Percentiles rank a stretch among this genome's conserved stretches.
Conservation (phyloP, 2,329 filamentous ascomycete genomes). For the Colletotrichum godetiae region DNA sequence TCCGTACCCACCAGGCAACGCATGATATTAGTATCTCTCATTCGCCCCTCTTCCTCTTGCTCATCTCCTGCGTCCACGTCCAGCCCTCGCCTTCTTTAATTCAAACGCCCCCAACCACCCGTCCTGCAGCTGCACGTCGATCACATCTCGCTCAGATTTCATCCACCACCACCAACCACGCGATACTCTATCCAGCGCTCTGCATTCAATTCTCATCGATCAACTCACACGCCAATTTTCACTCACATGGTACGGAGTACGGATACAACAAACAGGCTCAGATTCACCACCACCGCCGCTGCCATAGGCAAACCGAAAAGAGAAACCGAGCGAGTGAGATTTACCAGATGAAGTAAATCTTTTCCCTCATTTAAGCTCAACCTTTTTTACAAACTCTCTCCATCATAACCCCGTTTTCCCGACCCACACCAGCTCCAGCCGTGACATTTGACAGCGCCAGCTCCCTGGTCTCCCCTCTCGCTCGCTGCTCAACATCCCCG, state of each 20-base stretch:
- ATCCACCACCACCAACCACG: slow-evolving; percentile 6
- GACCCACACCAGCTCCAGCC: slow-evolving; percentile 29
- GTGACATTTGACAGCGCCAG: slow-evolving; percentile 28
- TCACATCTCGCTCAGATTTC: slow-evolving; percentile 23
- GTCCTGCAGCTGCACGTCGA: slow-evolving; percentile 26
- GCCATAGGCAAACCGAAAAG: background rate
- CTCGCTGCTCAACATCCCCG: background rate
- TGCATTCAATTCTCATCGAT: background rate
- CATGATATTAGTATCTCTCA: background rate
- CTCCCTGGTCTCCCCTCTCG: slow-evolving; percentile 15
- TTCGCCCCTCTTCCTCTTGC: background rate
- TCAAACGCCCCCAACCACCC: slow-evolving; percentile 17
- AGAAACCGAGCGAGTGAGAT: background rate
- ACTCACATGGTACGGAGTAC: background rate
- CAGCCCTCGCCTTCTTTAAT: background rate
- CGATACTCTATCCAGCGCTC: background rate
- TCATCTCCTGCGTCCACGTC: background rate
- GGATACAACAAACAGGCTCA: background rate
- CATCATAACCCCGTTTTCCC: background rate
- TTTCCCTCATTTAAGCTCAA: background rate
- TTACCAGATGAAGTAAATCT: background rate
- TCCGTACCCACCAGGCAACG: background rate
- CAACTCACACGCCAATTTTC: background rate
- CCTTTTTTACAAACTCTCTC: background rate
- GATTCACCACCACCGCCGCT: background rate